Evolutionary conservation across 768 basidiomycete genomes (phyloP).

Genomic region (Lactarius hengduanensis): DNA sequence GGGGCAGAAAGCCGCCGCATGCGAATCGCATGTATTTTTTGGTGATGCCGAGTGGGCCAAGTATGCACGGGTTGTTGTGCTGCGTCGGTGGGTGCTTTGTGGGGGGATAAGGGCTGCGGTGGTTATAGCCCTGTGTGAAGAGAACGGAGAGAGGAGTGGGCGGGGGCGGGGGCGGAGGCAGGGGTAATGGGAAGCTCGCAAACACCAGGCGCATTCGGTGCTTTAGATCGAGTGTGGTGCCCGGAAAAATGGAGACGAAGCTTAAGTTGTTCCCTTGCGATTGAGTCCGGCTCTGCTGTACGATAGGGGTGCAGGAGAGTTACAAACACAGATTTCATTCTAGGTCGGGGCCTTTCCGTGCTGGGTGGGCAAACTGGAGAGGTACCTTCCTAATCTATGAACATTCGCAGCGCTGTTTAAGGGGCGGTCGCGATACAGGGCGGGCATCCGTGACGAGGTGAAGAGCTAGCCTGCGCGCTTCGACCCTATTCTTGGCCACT

Average conservation of each 20-base stretch:
- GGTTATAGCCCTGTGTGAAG: background rate
- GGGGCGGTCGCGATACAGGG: background rate
- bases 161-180: background rate
- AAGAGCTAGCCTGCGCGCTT: background rate
- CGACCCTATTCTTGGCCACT: background rate
- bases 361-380: background rate
- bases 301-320: background rate
- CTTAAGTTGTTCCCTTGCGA: background rate
- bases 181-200: background rate
- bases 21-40: constrained; percentile 17
- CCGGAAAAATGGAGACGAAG: background rate
- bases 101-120: background rate
- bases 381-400: background rate
- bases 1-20: background rate
- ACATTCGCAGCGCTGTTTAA: background rate
- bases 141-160: background rate
- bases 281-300: constrained; percentile 2
- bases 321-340: background rate
- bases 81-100: background rate
- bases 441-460: constrained; percentile 2
- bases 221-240: background rate
- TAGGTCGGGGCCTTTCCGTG: background rate
- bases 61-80: background rate
- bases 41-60: background rate
- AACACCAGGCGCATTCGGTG: background rate